Evolutionary conservation across 1,284 basidiomycete genomes (phyloP), one percentile per base, ranked within the genome.

Genomic region (Fomitopsis schrenkii): DNA sequence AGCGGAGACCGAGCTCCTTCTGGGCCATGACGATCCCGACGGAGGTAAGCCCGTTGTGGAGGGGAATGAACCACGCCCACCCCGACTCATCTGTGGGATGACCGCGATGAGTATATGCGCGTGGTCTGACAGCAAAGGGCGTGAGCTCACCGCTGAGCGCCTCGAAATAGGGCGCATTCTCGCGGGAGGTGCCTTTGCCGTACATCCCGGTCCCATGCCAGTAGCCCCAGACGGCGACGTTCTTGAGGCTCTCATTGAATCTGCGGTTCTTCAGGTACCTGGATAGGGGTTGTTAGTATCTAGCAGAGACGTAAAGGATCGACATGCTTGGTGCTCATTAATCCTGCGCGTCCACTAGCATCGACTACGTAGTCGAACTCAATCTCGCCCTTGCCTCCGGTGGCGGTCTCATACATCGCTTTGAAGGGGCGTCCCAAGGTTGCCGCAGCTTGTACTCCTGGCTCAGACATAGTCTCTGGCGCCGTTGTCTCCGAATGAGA

Each of bases 11-110:
- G 59, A 71, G 70, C 58, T 70, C 64, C 62, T 81, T 80, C 67
- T 91, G 83, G 65, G 88, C 83, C 78, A 88, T 85, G 30, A 91
- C 89, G 41, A 92, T 71, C 17, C 90, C 90, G 7, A 91, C 77
- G 2, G 89, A 91, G 0, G 85, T 85, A 9, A 84, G 80, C 9
- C 84, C 87, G 60, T 86, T 80, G 68, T 88, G 83, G 35, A 92
- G 78, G 30, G 90, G 90, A 59, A 92, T 92, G 61, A 87, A 89
- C 90, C 90, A 92, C 8, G 79, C 81, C 86, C 89, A 92, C 6
- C 90, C 90, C 7, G 86, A 84, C 72, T 90, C 85, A 64, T 91
- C 90, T 91, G 64, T n/a, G 33, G 52, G 28, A n/a, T 40, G 35
- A 30, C 22, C 1, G 22, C 44, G 14, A 14, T 48, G 19, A 41